Evolutionary conservation across 768 basidiomycete genomes (phyloP).

Genomic region (Hirschioporus abietinus): DNA sequence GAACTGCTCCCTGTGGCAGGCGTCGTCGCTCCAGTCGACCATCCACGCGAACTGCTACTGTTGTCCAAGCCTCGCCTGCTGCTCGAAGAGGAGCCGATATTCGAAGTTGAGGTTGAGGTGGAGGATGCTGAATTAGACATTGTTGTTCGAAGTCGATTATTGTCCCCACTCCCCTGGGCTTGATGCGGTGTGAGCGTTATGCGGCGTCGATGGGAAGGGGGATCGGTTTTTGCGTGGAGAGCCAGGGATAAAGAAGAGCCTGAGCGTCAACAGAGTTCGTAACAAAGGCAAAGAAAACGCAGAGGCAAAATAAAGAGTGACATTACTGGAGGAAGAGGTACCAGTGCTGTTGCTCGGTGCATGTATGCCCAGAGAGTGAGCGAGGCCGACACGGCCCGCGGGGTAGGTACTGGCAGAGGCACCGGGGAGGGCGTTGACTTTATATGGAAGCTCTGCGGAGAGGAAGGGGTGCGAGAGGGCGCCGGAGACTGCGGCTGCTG

Average conservation of each 20-base stretch:
- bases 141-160: no score
- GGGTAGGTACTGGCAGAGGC: background rate
- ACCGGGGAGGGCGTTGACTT: background rate
- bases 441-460: background rate
- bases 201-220: no score
- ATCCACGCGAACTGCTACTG: background rate
- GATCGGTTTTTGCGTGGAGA: background rate
- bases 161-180: background rate
- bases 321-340: background rate
- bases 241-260: background rate
- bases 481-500: background rate
- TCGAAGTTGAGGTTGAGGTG: background rate
- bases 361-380: background rate
- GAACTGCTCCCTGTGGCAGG: background rate
- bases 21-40: background rate
- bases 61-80: background rate
- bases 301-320: background rate
- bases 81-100: background rate
- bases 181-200: background rate
- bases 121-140: background rate
- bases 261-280: background rate
- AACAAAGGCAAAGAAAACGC: background rate
- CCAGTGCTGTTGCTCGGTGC: background rate
- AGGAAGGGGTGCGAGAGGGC: background rate
- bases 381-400: background rate